phyloP scores from a whole-genome alignment of 129 eudicot species.

The Rutidosis leptorrhynchoides region DNA sequence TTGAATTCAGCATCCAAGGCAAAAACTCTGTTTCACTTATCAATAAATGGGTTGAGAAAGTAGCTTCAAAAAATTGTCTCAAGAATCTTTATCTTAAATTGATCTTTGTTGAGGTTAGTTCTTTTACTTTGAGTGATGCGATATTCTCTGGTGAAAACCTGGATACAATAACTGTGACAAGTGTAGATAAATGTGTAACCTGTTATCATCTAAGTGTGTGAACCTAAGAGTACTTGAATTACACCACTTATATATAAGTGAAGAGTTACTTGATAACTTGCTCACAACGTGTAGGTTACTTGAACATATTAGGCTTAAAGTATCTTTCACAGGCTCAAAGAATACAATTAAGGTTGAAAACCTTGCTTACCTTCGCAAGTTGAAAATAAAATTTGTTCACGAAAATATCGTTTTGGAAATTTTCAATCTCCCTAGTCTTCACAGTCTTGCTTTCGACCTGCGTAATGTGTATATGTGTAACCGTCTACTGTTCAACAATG shows the following conservation, averaged over 20 bases:
- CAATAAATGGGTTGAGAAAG: neutral
- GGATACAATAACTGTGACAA: neutral
- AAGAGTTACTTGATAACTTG: neutral
- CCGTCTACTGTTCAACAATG: neutral
- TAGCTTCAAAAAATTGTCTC: neutral
- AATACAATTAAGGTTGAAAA: neutral
- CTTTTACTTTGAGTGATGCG: neutral
- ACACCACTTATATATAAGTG: neutral
- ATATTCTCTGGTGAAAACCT: slow-evolving; percentile 1
- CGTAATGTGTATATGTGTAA: too few species aligned
- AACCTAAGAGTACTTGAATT: neutral
- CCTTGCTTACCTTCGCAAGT: neutral
- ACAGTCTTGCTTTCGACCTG: neutral
- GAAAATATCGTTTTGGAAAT: neutral
- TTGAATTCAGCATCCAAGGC: neutral
- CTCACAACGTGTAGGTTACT: neutral
- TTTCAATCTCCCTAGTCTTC: neutral
- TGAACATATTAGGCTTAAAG: too few species aligned
- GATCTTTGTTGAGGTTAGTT: neutral
- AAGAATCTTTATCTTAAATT: neutral
- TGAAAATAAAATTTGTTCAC: neutral
- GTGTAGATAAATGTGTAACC: neutral
- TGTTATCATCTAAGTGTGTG: neutral
- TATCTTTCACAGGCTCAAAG: neutral
- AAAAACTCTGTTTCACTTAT: neutral